Percentiles rank a stretch among this genome's conserved stretches.
Evolutionary conservation across 441 rosid genomes (phyloP).

Genomic region (Croton laevigatus): DNA sequence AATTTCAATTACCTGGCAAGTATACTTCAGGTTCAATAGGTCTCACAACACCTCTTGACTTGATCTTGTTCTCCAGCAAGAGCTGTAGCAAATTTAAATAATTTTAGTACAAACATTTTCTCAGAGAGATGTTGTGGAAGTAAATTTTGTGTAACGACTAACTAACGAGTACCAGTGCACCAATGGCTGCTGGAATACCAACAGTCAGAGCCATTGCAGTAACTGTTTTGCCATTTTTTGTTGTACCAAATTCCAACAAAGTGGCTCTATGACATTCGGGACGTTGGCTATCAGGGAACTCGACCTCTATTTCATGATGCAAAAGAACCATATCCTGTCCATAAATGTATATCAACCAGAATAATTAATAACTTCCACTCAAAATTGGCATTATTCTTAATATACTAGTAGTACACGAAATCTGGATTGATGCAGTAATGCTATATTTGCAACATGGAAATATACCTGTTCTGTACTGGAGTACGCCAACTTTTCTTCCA

Average conservation of each 20-base stretch:
- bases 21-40: conserved; percentile 87
- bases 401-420: not conserved
- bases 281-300: conserved; percentile 52
- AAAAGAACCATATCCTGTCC: conserved; percentile 92
- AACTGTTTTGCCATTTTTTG: conserved; percentile 50
- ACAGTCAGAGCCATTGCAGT: conserved; percentile 94
- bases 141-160: conserved; percentile 25
- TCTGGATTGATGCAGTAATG: not conserved
- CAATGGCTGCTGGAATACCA: conserved; percentile 83
- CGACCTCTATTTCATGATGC: conserved; percentile 85
- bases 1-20: conserved; percentile 56
- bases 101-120: not conserved
- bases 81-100: conserved; percentile 42
- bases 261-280: conserved; percentile 66
- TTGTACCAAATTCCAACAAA: conserved; percentile 72
- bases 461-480: conserved; percentile 72
- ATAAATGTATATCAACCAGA: conserved; percentile 11
- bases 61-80: conserved; percentile 69
- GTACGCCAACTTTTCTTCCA: conserved; percentile 87
- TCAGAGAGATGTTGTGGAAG: not conserved
- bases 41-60: conserved; percentile 74
- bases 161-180: conserved; percentile 70
- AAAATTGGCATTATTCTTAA: not conserved
- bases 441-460: not conserved
- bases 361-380: not conserved